Percentiles rank a stretch among this genome's conserved stretches.
Conservation (phyloP, 2,329 filamentous ascomycete genomes). For the Xylariaceae sp. region DNA sequence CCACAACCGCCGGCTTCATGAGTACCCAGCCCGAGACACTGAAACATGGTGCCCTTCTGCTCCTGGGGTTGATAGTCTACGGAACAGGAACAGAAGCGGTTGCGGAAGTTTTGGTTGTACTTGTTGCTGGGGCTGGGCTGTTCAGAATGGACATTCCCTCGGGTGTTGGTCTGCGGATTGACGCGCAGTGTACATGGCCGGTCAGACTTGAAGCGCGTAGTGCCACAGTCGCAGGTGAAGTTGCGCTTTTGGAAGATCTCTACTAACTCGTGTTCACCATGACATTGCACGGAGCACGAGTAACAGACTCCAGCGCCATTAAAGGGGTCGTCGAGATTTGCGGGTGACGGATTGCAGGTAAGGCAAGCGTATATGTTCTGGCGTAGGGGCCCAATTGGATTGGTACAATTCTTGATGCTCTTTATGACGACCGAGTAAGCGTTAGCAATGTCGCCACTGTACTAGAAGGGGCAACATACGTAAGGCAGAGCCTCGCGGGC, state of each 20-base stretch:
- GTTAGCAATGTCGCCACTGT: conserved; percentile 16
- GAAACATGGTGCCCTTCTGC: conserved; percentile 97
- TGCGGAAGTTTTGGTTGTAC: conserved; percentile 95
- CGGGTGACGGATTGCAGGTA: conserved; percentile 82
- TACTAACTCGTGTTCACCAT: conserved; percentile 90
- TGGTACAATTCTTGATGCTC: conserved; percentile 93
- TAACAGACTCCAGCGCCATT: conserved; percentile 86
- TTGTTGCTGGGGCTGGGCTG: conserved; percentile 67
- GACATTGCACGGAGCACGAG: conserved; percentile 92
- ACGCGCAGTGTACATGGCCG: conserved; percentile 70
- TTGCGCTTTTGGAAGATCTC: conserved; percentile 95
- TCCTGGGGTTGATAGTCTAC: conserved; percentile 83
- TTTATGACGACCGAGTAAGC: conserved; percentile 35
- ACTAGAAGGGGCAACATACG: conserved; percentile 46
- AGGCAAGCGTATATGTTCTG: conserved; percentile 90
- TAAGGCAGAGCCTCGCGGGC: conserved; percentile 93
- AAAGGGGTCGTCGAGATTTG: conserved; percentile 58
- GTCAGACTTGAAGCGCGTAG: conserved; percentile 66
- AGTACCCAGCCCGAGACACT: conserved; percentile 82
- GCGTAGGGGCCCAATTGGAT: conserved; percentile 79
- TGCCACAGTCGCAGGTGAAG: conserved; percentile 95
- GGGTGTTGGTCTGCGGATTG: conserved; percentile 67
- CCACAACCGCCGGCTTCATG: conserved; percentile 82
- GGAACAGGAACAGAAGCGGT: conserved; percentile 84
- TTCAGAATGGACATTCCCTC: conserved; percentile 74